Conservation (phyloP, 768 basidiomycete genomes). For the Boletus sp. region DNA sequence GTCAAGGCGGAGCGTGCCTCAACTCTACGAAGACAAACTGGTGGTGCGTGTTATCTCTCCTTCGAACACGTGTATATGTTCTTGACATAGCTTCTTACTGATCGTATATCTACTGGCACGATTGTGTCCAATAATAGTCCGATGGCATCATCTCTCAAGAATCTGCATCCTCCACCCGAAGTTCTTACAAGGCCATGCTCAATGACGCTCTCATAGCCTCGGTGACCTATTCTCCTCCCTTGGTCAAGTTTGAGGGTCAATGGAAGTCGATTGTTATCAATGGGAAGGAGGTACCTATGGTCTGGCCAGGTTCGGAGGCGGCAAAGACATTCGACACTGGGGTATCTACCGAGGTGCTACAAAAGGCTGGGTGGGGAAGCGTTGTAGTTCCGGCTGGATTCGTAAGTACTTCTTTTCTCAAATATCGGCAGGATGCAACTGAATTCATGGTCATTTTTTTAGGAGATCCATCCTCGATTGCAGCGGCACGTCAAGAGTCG, state of each 20-base stretch:
- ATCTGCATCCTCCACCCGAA: conserved; percentile 51
- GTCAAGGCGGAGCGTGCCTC: conserved; percentile 49
- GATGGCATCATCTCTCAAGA: conserved; percentile 45
- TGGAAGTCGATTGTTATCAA: conserved; percentile 46
- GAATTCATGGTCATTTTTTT: neutral
- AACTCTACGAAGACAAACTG: conserved; percentile 78
- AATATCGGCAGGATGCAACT: neutral
- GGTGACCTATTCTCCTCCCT: conserved; percentile 45
- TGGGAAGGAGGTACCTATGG: conserved; percentile 26
- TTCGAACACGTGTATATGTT: neutral
- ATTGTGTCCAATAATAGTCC: conserved; percentile 11
- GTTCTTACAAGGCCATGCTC: conserved; percentile 59
- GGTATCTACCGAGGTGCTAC: conserved; percentile 49
- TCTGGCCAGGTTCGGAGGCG: conserved; percentile 57
- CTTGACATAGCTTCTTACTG: neutral
- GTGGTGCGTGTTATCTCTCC: conserved; percentile 45
- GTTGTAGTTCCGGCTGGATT: conserved; percentile 59
- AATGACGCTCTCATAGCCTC: conserved; percentile 57
- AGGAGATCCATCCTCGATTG: conserved; percentile 81
- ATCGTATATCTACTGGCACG: neutral
- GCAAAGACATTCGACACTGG: conserved; percentile 71
- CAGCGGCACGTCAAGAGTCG: conserved; percentile 78
- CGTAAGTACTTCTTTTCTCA: conserved; percentile 42
- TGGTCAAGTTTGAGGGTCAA: conserved; percentile 60
- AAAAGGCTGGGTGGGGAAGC: conserved; percentile 64